Base-by-base conservation (phyloP, 2,329 filamentous ascomycete genomes). In the Knoxdaviesia capensis region DNA sequence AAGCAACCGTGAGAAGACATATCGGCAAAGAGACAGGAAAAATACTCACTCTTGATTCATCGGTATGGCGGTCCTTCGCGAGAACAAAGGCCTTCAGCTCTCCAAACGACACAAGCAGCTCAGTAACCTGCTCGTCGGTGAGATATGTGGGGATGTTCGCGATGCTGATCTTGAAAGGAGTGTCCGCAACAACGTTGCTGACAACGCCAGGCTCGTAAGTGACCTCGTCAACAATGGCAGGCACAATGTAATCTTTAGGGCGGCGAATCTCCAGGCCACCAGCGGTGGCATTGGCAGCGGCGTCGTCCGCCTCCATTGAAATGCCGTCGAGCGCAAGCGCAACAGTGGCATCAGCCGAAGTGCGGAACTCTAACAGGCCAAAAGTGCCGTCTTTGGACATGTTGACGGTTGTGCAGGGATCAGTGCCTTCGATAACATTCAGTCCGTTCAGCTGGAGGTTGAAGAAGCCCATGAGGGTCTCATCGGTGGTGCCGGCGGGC, bases 211-310 rank as follows among this genome's bases (percentile, higher is more conserved):
- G 77, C 52, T 87, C 76, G 51, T 80, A 79, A 36, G 78, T 70
- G 38, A 74, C 69, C 30, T 86, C 79, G 39, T 87, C 81, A 1
- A 73, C 72, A 33, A 81, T 68, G 9, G 81, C 77, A 7, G 88
- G 88, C 42, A 93, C 86, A 51, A 96, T 94, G 59, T 96, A 98
- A 58, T 98, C 90, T 62, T 93, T 94, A 36, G 92, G 92, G 38
- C 90, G 75, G 48, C 77, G 77, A 50, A 96, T 85, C 34, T 76
- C 69, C 35, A 96, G 66, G 6, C 80, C 80, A 28, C 63, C 66
- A 3, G 63, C 64, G 28, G 63, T 62, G 1, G 63, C 62, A 42
- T 76, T 72, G 34, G 67, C 60, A 31, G 62, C 61, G 42, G 65
- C 60, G 49, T 80, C 74, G 42, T 77, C 73, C 4, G 81, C 74